Base-by-base conservation (phyloP, 371 early-diverging fungal genomes). In the Rhizopus microsporus region DNA sequence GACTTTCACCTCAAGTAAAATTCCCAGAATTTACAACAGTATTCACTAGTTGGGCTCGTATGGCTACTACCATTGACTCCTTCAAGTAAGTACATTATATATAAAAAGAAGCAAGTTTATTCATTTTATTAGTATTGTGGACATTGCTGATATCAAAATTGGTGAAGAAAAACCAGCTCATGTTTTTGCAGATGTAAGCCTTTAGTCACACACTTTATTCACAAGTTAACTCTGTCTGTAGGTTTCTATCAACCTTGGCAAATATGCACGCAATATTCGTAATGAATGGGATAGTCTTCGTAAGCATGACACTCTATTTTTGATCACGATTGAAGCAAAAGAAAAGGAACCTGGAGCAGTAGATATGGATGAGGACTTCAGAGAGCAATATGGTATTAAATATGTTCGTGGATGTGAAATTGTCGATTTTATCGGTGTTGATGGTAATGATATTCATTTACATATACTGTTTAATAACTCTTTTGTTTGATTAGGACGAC, bases 41-140 rank as follows among this genome's bases (percentile, higher is more conserved):
- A 35, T 97, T 97, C 74, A 75, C 78, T 2, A 98, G 99, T 33
- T 96, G 95, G 94, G 88, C 95, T 3, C 76, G 96, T 44, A 97
- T 95, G 90, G 99, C 93, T 2, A 62, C 85, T 13, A 84, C 86
- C 0, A 78, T 96, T 29, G 80, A 83, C 5, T 57, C 69, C 35
- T 74, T 90, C 44, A 73, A 75, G 86, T 84, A 78, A 54, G 73
- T 56, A 9, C 9, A 43, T 34, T 39, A 17, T 47, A 49, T 55
- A 38, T 46, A 35, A 23, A 48, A 1, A 9, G 10, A 16, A n/a
- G 23, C 7, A 54, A 38, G 8, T 30, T 32, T 32, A 48, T 39
- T 7, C 16, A 16, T 35, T 35, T 10, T 4, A 2, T n/a, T 55
- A 76, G 65, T 16, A 78, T 93, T 40, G 78, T 85, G 0, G 91